These are phyloP conservation scores for Bruguiera parviflora DNA, from an alignment of 345 rosid species.

Conservation along the genomic window DNA sequence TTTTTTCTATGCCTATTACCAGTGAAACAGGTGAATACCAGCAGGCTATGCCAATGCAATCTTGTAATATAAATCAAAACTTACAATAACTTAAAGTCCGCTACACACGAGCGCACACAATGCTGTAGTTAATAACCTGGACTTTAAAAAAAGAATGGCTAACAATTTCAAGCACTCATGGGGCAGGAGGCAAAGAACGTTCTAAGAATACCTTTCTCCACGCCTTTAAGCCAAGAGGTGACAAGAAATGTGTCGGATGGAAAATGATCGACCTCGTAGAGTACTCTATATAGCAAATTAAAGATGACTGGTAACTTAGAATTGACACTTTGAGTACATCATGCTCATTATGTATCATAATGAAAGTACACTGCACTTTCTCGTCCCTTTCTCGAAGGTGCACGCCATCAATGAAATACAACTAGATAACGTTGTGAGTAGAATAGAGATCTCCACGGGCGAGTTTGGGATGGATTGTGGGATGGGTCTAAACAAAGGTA, in stretches of 20 bases:
- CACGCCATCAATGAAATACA: slow-evolving; percentile 5
- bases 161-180: no score
- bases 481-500: not conserved
- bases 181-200: no score
- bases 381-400: slow-evolving; percentile 1
- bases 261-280: not conserved
- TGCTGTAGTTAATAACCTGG: no score
- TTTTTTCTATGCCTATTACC: no score
- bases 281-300: slow-evolving; percentile 4
- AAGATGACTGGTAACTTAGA: not conserved
- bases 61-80: no score
- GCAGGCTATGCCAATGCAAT: no score
- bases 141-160: no score
- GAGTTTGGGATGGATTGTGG: slow-evolving; percentile 11
- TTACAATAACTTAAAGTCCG: no score
- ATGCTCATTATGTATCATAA: slow-evolving; percentile 4
- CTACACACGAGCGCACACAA: no score
- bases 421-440: not conserved
- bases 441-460: slow-evolving; percentile 7
- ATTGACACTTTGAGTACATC: not conserved
- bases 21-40: no score
- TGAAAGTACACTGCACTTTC: not conserved
- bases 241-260: not conserved
- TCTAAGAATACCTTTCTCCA: not conserved
- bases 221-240: not conserved